Conservation (phyloP, 1,139 yeast genomes). For the Pichia inconspicua region DNA sequence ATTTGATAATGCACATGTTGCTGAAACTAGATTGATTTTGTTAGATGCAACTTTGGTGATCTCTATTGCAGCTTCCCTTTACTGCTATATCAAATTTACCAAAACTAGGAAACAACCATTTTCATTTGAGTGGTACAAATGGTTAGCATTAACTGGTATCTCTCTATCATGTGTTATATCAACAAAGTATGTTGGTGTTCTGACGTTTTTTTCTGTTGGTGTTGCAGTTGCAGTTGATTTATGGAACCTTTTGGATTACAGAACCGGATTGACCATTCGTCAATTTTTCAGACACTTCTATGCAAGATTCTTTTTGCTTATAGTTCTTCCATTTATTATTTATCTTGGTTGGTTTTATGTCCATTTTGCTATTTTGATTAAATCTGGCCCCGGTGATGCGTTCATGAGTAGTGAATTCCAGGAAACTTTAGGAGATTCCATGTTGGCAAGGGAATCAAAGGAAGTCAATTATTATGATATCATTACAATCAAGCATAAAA, state of each 20-base stretch:
- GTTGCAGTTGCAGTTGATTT: conserved; percentile 76
- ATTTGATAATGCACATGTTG: conserved; percentile 86
- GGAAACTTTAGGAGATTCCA: conserved; percentile 80
- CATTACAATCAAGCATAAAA: conserved; percentile 69
- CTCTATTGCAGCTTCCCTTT: conserved; percentile 73
- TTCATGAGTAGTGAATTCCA: conserved; percentile 94
- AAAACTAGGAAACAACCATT: conserved; percentile 66
- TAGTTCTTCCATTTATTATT: conserved; percentile 72
- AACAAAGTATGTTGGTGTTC: conserved; percentile 91
- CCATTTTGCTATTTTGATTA: conserved; percentile 72
- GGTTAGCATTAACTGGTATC: conserved; percentile 80
- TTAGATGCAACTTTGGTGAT: conserved; percentile 85
- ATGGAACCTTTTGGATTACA: conserved; percentile 76
- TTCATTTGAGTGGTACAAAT: conserved; percentile 69
- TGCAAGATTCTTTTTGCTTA: conserved; percentile 67
- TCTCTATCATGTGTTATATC: conserved; percentile 85
- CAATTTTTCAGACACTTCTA: conserved; percentile 60
- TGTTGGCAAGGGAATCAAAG: conserved; percentile 63
- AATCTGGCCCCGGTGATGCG: conserved; percentile 92
- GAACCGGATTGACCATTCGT: conserved; percentile 56
- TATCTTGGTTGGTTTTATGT: conserved; percentile 91
- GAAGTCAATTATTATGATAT: conserved; percentile 68
- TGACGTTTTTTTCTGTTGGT: conserved; percentile 84
- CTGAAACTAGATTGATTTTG: conserved; percentile 82
- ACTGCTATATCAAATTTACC: conserved; percentile 70